These are phyloP conservation scores for Fomitopsis pulvina DNA, from an alignment of 768 basidiomycete species.

Conservation along the genomic window DNA sequence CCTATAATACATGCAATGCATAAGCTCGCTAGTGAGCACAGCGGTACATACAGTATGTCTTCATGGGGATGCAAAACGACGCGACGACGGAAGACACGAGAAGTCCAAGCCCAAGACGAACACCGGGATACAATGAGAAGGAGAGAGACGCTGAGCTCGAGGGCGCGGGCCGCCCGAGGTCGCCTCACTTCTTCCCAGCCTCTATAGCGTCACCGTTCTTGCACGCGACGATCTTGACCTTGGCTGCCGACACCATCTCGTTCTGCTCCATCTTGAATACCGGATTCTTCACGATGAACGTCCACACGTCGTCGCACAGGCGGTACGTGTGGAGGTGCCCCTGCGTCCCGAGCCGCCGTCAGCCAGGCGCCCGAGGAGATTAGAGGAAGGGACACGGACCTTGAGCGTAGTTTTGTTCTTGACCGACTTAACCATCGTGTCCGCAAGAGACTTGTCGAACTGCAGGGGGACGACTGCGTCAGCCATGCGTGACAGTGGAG, in stretches of 20 bases:
- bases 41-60: not conserved
- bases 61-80: not conserved
- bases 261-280: slow-evolving; percentile 94
- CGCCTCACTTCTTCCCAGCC: slow-evolving; percentile 62
- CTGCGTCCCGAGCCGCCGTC: slow-evolving; percentile 21
- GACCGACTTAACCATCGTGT: slow-evolving; percentile 87
- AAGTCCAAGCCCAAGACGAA: too few species aligned
- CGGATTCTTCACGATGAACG: slow-evolving; percentile 92
- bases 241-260: slow-evolving; percentile 62
- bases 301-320: slow-evolving; percentile 96
- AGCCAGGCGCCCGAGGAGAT: not conserved
- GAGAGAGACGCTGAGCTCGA: not conserved
- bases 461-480: slow-evolving; percentile 24
- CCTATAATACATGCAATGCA: slow-evolving; percentile 1
- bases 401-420: slow-evolving; percentile 94
- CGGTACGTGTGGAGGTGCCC: slow-evolving; percentile 91
- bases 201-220: slow-evolving; percentile 91
- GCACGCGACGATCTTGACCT: slow-evolving; percentile 98
- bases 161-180: not conserved
- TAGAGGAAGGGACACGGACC: slow-evolving; percentile 35
- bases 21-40: not conserved
- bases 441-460: slow-evolving; percentile 96
- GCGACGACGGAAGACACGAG: not conserved
- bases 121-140: not conserved
- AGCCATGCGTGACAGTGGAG: not conserved